A percentile compares a stretch with the other conserved stretches of the same genome.
Evolutionary conservation across 176 grass and related monocot species (phyloP).

Genomic region (Ensete ventricosum): DNA sequence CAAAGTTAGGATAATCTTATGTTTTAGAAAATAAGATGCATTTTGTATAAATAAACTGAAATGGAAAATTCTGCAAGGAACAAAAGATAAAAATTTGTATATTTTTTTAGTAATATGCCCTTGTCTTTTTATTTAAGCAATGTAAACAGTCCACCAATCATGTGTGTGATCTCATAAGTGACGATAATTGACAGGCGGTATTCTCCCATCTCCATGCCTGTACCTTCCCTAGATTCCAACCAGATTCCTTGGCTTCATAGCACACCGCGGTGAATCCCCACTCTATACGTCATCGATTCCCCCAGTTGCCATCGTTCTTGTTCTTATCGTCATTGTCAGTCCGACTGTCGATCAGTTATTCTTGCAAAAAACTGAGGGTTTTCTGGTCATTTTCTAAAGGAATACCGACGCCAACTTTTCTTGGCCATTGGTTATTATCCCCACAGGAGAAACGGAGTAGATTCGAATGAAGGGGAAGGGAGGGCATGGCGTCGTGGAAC

Average conservation of each 20-base stretch:
- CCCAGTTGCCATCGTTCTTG: neutral
- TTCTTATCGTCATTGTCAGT: too few relatives aligned
- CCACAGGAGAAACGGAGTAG: neutral
- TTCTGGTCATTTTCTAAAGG: neutral
- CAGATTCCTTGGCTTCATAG: neutral
- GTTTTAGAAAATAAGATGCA: too few relatives aligned
- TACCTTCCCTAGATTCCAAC: neutral
- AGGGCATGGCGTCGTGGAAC: conserved; percentile 71
- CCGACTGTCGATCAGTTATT: neutral
- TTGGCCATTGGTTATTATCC: neutral
- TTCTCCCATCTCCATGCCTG: too few relatives aligned
- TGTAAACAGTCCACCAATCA: too few relatives aligned
- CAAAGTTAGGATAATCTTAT: too few relatives aligned
- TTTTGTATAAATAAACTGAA: too few relatives aligned
- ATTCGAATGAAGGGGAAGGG: neutral
- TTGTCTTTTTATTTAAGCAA: too few relatives aligned
- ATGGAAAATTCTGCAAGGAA: too few relatives aligned
- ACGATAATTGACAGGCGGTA: neutral
- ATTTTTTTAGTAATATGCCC: too few relatives aligned
- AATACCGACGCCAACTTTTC: neutral
- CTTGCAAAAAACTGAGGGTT: neutral
- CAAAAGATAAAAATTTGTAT: too few relatives aligned
- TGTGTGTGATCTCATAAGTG: too few relatives aligned
- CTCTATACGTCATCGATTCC: neutral
- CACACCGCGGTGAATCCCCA: neutral